Base-by-base conservation (phyloP, 352 stramenopile genomes). In the Phytophthora pseudosyringae region DNA sequence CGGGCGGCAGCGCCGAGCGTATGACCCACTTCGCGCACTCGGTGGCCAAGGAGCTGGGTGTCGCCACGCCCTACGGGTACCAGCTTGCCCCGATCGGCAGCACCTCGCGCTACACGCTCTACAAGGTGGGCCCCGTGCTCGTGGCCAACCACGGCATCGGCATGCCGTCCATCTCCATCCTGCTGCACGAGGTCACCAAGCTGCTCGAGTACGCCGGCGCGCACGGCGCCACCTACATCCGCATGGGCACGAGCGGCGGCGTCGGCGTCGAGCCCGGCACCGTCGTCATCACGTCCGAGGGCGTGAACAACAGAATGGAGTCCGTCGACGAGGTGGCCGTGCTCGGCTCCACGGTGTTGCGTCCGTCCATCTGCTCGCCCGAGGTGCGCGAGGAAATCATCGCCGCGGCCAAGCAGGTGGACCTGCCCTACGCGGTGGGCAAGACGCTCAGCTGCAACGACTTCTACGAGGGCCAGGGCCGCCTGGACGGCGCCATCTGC, bases 371-470 rank as follows among this genome's bases (percentile, higher is more conserved):
- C 46, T 89, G 84, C 62, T 78, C 65, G 16, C 73, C 71, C n/a
- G 67, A 83, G 33, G 70, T 93, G 26, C 72, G 72, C 4, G 69
- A 86, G 6, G 85, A 89, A 38, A 76, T 95, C 49, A 67, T 78
- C 15, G 44, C 62, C 4, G 69, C 78, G 0, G 80, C 81, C n/a
- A 62, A 83, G 26, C 69, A 87, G 18, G 60, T 89, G 44, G 69
- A 52, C 2, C 31, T 91, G 35, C 78, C 79, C n/a, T 81, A 87
- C 60, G 73, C 76, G 4, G 70, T 90, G 41, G 84, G 86, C 59
- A 95, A 95, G 74, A 95, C 86, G 44, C 79, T 95, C 35, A 90
- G 78, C 43, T 90, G 83, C 73, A 87, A 95, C 68, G 86, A 92
- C 66, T 95, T 95, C 38, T 95, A 95, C 71, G 86, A 93, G 43